Base-by-base conservation (phyloP, 805 yeast species). In the Hanseniaspora thailandica region DNA sequence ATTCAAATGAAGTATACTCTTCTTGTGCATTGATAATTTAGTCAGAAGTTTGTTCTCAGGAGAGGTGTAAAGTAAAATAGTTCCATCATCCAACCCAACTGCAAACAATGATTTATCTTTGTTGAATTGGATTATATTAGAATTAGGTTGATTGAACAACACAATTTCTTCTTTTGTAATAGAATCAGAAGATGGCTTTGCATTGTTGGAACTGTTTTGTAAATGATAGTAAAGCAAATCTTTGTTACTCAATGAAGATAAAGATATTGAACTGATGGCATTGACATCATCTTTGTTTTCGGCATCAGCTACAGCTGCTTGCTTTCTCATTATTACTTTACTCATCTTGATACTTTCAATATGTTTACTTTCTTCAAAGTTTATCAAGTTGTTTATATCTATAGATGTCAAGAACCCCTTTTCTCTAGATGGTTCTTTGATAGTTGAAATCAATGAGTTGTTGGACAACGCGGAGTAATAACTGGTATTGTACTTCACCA, bases 151-250 rank as follows among this genome's bases (percentile, higher is more conserved):
- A 31, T 50, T 50, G 30, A 50, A 50, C 22, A 50, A 26, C 5
- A 38, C 47, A 34, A 50, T 44, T 43, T 50, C 54, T 30, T 50
- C 54, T 20, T 50, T 44, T 22, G 43, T 43, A 4, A 33, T n/a
- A n/a, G 15, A 13, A 5, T 25, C 44, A 8, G 22, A 13, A 12
- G 43, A 39, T 22, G n/a, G n/a, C n/a, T n/a, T n/a, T n/a, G 7
- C 25, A 6, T 22, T 26, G 22, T 17, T 35, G 41, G 15, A 19
- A 26, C 22, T 36, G 30, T 39, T 50, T 50, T 50, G 54, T 12
- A 50, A 23, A 43, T 50, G 54, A 26, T 40, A 50, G 15, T 41
- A 34, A n/a, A 50, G 22, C 47, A 50, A 25, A 13, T 50, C 54
- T 36, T 50, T 50, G 20, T 50, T 50, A 7, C 36, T 22, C 25